Evolutionary conservation across 164 flowering plant genomes (phyloP).

Genomic region (Umbellularia californica): DNA sequence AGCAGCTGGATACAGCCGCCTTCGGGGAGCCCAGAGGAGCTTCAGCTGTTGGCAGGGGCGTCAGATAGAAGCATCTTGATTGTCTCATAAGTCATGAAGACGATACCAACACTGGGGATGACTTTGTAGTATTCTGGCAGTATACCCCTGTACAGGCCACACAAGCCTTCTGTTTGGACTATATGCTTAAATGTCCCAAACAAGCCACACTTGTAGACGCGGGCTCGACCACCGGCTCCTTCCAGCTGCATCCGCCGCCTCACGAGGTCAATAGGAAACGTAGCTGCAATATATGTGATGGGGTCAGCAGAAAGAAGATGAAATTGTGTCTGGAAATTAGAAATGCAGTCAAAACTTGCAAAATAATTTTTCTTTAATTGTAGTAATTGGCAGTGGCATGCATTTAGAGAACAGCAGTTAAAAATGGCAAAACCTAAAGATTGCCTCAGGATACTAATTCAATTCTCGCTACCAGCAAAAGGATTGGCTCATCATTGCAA

Average conservation of each 20-base stretch:
- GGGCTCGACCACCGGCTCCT: constrained; percentile 77
- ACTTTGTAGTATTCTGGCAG: constrained; percentile 87
- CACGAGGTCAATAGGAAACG: constrained; percentile 82
- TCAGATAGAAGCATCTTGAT: constrained; percentile 54
- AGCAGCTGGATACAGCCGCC: not conserved
- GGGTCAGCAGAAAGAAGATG: not conserved
- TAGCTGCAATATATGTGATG: constrained; percentile 39
- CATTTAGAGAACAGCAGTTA: too few species aligned
- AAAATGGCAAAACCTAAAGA: too few species aligned
- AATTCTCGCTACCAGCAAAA: too few species aligned
- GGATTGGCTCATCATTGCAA: too few species aligned
- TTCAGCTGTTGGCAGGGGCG: constrained; percentile 18
- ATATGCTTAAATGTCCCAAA: constrained; percentile 67
- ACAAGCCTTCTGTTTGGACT: constrained; percentile 51
- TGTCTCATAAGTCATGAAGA: constrained; percentile 76
- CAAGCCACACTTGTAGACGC: constrained; percentile 58
- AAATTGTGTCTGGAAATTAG: not conserved
- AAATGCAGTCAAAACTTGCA: too few species aligned
- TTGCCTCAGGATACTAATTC: too few species aligned
- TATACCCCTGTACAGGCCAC: constrained; percentile 76
- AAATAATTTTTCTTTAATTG: too few species aligned
- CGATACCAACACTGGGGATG: constrained; percentile 80
- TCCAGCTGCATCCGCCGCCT: constrained; percentile 86
- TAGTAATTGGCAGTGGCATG: too few species aligned
- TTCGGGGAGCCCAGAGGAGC: not conserved